Conservation (phyloP, 768 basidiomycete species). For the Rickenella mellea region DNA sequence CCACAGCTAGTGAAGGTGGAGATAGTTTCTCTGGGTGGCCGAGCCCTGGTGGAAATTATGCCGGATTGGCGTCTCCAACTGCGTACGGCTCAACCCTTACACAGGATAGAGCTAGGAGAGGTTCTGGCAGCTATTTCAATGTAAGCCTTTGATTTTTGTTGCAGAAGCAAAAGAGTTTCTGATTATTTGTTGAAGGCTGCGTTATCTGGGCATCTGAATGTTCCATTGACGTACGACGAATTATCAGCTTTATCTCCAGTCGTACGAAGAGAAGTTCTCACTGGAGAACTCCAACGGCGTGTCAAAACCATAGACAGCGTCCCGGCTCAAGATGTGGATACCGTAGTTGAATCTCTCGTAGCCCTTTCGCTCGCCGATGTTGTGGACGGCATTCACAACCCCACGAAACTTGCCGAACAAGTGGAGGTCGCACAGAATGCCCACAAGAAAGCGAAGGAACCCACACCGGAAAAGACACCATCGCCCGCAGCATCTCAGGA, state of each 20-base stretch:
- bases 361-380: constrained; percentile 66
- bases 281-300: constrained; percentile 72
- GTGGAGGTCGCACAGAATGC: constrained; percentile 31
- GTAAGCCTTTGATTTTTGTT: constrained; percentile 27
- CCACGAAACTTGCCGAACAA: constrained; percentile 55
- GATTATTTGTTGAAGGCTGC: constrained; percentile 49
- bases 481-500: constrained; percentile 55
- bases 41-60: constrained; percentile 42
- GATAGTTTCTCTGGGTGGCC: constrained; percentile 68
- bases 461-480: constrained; percentile 42
- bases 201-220: constrained; percentile 64
- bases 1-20: constrained; percentile 72
- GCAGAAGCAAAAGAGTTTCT: constrained; percentile 1
- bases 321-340: constrained; percentile 44
- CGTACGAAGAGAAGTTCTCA: constrained; percentile 77
- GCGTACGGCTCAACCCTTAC: neutral
- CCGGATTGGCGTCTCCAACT: neutral
- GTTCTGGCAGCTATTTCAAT: constrained; percentile 82
- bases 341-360: constrained; percentile 66
- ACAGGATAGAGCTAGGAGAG: constrained; percentile 61
- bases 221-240: constrained; percentile 85
- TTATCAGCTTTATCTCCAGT: constrained; percentile 76
- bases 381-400: constrained; percentile 66
- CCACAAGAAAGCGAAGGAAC: constrained; percentile 14
- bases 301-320: constrained; percentile 51